Conservation (phyloP, 805 yeast genomes). For the Candida michaelii region DNA sequence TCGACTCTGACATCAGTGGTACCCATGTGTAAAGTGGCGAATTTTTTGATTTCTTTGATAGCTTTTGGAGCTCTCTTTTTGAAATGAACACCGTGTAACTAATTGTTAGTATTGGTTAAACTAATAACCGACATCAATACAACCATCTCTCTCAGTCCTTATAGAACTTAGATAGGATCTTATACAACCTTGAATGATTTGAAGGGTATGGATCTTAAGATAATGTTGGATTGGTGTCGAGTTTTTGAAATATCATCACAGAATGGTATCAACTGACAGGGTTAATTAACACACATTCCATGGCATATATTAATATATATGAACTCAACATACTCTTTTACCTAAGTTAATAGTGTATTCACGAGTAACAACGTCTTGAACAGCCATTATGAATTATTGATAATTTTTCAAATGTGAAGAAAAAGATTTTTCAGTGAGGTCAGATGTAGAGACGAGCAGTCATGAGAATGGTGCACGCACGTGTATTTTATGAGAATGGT, state of each 20-base stretch:
- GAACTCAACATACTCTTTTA: slow-evolving; percentile 82
- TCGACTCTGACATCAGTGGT: slow-evolving; percentile 98
- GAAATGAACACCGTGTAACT: slow-evolving; percentile 98
- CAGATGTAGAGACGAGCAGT: not conserved
- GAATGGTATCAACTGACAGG: not conserved
- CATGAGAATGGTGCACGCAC: not conserved
- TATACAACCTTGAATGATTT: too few relatives aligned
- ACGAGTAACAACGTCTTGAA: slow-evolving; percentile 99
- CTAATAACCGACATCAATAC: slow-evolving; percentile 3
- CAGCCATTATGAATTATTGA: slow-evolving; percentile 55
- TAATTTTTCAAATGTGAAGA: slow-evolving; percentile 12
- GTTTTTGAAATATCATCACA: slow-evolving; percentile 2
- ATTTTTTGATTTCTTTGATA: slow-evolving; percentile 98
- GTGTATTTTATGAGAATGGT: too few relatives aligned
- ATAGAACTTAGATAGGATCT: too few relatives aligned
- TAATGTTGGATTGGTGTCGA: slow-evolving; percentile 1
- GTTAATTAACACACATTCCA: not conserved
- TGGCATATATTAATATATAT: slow-evolving; percentile 7
- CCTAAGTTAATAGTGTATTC: slow-evolving; percentile 99
- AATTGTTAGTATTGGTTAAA: slow-evolving; percentile 35
- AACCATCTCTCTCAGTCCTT: not conserved
- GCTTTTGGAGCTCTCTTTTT: slow-evolving; percentile 99
- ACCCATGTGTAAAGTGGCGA: slow-evolving; percentile 98
- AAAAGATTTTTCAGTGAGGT: slow-evolving; percentile 5
- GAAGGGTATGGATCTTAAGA: too few relatives aligned